These are phyloP conservation scores for Blepharisma stoltei DNA, from an alignment of 73 alveolate genomes.

Conservation along the genomic window DNA sequence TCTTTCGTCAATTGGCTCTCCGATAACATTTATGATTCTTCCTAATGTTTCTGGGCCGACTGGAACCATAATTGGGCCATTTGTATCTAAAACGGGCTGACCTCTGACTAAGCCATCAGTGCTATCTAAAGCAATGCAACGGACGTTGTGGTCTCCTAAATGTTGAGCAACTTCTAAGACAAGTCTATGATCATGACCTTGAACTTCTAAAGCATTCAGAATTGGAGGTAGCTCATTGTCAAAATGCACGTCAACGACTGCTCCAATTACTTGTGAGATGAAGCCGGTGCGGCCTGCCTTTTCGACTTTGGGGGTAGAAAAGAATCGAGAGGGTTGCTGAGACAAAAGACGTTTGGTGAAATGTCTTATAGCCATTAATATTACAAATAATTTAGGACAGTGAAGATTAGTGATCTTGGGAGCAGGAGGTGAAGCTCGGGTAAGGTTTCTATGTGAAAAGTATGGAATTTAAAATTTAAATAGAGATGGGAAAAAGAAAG, in stretches of 20 bases:
- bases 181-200: slow-evolving; percentile 74
- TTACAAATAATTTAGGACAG: no score
- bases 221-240: slow-evolving; percentile 94
- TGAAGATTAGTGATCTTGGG: no score
- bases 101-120: slow-evolving; percentile 97
- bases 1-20: slow-evolving; percentile 97
- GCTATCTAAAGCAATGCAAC: slow-evolving; percentile 96
- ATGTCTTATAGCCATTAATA: no score
- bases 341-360: slow-evolving; percentile 8
- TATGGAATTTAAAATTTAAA: no score
- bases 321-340: slow-evolving; percentile 4
- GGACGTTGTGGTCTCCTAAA: slow-evolving; percentile 88
- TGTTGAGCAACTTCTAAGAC: slow-evolving; percentile 97
- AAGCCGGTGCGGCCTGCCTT: slow-evolving; percentile 39
- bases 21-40: slow-evolving; percentile 94
- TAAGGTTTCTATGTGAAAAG: no score
- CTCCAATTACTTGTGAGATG: slow-evolving; percentile 95
- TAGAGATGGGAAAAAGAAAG: no score
- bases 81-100: slow-evolving; percentile 81
- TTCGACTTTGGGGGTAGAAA: background rate
- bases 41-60: slow-evolving; percentile 96
- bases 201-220: slow-evolving; percentile 91
- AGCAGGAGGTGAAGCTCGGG: no score
- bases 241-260: slow-evolving; percentile 97
- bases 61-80: slow-evolving; percentile 92